A percentile compares a stretch with the other conserved stretches of the same genome.
phyloP scores from a whole-genome alignment of 129 eudicot species.

The Glebionis coronaria region DNA sequence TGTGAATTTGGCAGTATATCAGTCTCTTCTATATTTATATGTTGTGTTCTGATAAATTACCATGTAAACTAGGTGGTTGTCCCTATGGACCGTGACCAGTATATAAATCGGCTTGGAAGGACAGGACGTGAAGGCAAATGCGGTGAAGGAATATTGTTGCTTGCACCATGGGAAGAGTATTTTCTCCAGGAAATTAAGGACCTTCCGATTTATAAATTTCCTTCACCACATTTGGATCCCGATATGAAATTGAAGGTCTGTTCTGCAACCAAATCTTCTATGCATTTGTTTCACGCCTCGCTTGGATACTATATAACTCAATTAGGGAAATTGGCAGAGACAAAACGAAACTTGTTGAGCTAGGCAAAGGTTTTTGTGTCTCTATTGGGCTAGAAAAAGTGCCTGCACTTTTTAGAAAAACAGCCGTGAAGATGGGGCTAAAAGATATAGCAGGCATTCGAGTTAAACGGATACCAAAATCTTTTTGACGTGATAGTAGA shows the following conservation, averaged over 20 bases:
- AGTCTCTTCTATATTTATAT: not conserved
- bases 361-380: slow-evolving; percentile 53
- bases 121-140: slow-evolving; percentile 84
- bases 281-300: no score
- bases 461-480: slow-evolving; percentile 44
- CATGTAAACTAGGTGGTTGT: slow-evolving; percentile 60
- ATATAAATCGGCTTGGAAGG: slow-evolving; percentile 86
- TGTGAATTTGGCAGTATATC: not conserved
- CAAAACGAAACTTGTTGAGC: slow-evolving; percentile 81
- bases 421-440: slow-evolving; percentile 84
- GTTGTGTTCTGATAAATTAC: not conserved
- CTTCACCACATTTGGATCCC: slow-evolving; percentile 55
- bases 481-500: slow-evolving; percentile 43
- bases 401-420: slow-evolving; percentile 77
- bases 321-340: slow-evolving; percentile 69
- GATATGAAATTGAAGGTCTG: slow-evolving; percentile 58
- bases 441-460: slow-evolving; percentile 79
- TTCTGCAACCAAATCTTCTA: not conserved
- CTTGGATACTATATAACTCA: slow-evolving; percentile 91
- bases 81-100: slow-evolving; percentile 75
- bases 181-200: slow-evolving; percentile 77
- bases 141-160: slow-evolving; percentile 76
- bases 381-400: slow-evolving; percentile 75
- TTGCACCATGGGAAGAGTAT: slow-evolving; percentile 89
- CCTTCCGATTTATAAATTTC: slow-evolving; percentile 54